These are phyloP conservation scores for Penicillium canescens DNA, from an alignment of 495 filamentous ascomycete species.

Conservation along the genomic window DNA sequence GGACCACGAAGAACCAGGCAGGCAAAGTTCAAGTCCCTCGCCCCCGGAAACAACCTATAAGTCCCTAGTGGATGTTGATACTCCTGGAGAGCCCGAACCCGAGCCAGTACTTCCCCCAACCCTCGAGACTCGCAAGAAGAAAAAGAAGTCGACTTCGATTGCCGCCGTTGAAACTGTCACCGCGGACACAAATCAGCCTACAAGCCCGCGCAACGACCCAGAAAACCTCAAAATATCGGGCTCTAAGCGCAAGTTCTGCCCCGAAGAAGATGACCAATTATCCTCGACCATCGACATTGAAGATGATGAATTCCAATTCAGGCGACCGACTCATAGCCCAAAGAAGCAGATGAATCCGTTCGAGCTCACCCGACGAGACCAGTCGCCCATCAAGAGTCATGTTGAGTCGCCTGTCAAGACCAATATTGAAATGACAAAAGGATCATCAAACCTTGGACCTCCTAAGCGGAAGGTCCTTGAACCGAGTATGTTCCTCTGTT, in stretches of 20 bases:
- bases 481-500: conserved; percentile 51
- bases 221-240: conserved; percentile 41
- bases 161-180: background rate
- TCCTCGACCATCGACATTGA: conserved; percentile 21
- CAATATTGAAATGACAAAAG: conserved; percentile 17
- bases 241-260: conserved; percentile 63
- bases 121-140: conserved; percentile 40
- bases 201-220: background rate
- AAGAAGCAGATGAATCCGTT: conserved; percentile 9
- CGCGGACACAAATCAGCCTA: background rate
- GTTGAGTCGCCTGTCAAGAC: conserved; percentile 18
- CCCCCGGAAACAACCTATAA: conserved; percentile 7
- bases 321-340: conserved; percentile 21
- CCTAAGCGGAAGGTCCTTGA: conserved; percentile 55
- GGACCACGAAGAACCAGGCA: conserved; percentile 54
- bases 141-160: conserved; percentile 34
- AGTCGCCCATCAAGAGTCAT: conserved; percentile 21
- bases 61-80: background rate
- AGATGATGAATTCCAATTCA: conserved; percentile 55
- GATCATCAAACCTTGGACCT: conserved; percentile 10
- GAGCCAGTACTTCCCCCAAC: conserved; percentile 31
- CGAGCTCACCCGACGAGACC: conserved; percentile 8
- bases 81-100: conserved; percentile 4
- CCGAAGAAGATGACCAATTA: conserved; percentile 47
- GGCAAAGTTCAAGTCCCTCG: conserved; percentile 53